phyloP scores from a whole-genome alignment of 331 rosid genomes.

The Saraca asoca region DNA sequence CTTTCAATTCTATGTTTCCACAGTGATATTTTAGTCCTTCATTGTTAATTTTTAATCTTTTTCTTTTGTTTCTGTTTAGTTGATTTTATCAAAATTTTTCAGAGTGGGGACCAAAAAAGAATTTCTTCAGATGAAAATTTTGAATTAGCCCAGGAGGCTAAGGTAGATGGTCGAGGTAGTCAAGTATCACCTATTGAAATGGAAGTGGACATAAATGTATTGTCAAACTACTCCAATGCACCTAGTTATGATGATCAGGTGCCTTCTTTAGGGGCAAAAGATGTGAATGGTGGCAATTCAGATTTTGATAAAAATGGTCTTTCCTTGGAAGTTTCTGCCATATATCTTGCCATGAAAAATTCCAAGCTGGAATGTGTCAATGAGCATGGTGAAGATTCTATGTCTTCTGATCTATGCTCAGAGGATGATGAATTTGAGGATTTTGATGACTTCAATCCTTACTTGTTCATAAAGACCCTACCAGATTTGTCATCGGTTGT shows the following conservation, averaged over 20 bases:
- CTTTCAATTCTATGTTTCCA: constrained; percentile 27
- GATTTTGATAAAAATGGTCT: constrained; percentile 63
- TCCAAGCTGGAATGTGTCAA: constrained; percentile 92
- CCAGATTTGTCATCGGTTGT: constrained; percentile 86
- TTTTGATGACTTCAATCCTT: constrained; percentile 89
- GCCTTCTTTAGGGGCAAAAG: constrained; percentile 38
- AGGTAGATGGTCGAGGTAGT: constrained; percentile 44
- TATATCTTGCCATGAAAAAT: constrained; percentile 78
- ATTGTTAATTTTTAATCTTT: constrained; percentile 28
- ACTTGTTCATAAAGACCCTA: constrained; percentile 87
- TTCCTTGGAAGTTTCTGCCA: constrained; percentile 77
- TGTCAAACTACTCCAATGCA: constrained; percentile 22
- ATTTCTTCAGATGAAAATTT: constrained; percentile 41
- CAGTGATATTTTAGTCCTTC: constrained; percentile 27
- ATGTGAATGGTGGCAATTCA: constrained; percentile 47
- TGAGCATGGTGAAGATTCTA: constrained; percentile 82
- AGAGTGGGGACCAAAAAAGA: constrained; percentile 56
- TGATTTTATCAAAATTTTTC: constrained; percentile 71
- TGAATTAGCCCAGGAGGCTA: constrained; percentile 41
- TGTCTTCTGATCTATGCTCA: constrained; percentile 64
- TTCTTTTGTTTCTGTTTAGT: constrained; percentile 46
- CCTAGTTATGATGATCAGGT: constrained; percentile 31
- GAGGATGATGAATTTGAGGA: constrained; percentile 85
- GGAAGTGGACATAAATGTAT: constrained; percentile 39
- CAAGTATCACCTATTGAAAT: constrained; percentile 43